Evolutionary conservation across 108 stramenopile genomes (phyloP), one percentile per base, ranked within the genome.

Genomic region (Nitzschia putrida): DNA sequence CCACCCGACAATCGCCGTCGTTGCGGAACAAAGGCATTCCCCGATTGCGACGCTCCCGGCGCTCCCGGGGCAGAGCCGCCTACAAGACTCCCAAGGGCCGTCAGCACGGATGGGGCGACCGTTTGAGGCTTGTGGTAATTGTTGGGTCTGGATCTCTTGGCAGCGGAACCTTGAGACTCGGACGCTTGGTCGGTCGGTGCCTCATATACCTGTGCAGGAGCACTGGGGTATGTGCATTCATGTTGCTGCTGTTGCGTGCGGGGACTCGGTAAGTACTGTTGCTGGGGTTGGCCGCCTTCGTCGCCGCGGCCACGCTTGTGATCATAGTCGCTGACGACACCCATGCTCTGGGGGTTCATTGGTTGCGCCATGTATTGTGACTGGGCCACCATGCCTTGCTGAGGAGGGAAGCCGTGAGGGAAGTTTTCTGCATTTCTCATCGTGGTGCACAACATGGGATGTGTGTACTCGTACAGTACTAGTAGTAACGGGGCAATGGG

Each of bases 1-100:
- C 74, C 68, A 25, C 74, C 67, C 14, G 74, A 76, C 18, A 76
- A 53, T 52, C 57, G 66, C 38, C 74, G 29, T 61, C 74, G 29
- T 29, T 56, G 34, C 12, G 67, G 74, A 21, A 76, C 74, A 47
- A 22, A 9, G 4, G 29, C 29, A 34, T 34, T 34, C 3, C 29
- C 29, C 29, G 29, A 20, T 13, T 8, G 22, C 16, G 57, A 4
- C 25, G 14, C 20, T 10, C 20, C 8, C 11, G 11, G 11, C 44
- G 13, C 11, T 18, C 47, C 47, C 1, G 47, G 47, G 47, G 14
- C 18, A 16, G 61, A 45, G 34, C 64, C 64, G 3, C 64, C 64
- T 9, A 57, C 67, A 29, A 76, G 61, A 24, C 66, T 76, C 10
- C 74, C 74, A 41, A 64, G 63, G 7, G 74, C 74, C 11, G 67